Percentiles rank a stretch among this genome's conserved stretches.
Conservation (phyloP, 2,329 filamentous ascomycete genomes). For the Coniochaeta sp. region DNA sequence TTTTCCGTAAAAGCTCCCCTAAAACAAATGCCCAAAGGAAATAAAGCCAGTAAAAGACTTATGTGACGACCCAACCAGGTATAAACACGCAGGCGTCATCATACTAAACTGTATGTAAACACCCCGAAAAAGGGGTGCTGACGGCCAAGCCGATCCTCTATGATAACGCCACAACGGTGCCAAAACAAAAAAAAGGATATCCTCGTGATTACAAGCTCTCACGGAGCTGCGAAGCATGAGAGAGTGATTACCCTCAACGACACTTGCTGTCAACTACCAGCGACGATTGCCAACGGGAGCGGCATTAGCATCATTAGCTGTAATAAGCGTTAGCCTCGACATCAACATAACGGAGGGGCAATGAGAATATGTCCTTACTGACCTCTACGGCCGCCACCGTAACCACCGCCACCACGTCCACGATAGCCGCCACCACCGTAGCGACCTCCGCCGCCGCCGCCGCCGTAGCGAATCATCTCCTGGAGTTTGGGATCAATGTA, state of each 20-base stretch:
- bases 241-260: neutral
- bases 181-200: neutral
- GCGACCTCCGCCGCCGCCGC: slow-evolving; percentile 71
- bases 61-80: neutral
- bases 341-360: neutral
- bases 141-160: slow-evolving; percentile 16
- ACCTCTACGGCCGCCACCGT: slow-evolving; percentile 32
- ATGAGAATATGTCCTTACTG: slow-evolving; percentile 24
- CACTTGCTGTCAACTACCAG: slow-evolving; percentile 30
- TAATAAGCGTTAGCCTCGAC: slow-evolving; percentile 1
- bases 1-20: neutral
- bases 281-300: slow-evolving; percentile 41
- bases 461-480: slow-evolving; percentile 92
- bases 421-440: slow-evolving; percentile 62
- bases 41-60: neutral
- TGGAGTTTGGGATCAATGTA: slow-evolving; percentile 91
- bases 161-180: slow-evolving; percentile 3
- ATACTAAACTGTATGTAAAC: neutral
- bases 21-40: neutral
- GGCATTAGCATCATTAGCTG: slow-evolving; percentile 35
- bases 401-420: slow-evolving; percentile 40
- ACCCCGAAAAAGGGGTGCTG: slow-evolving; percentile 5
- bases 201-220: neutral
- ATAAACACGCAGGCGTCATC: neutral
- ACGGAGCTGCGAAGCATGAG: neutral